Evolutionary conservation across 371 early-diverging fungal species (phyloP).

Genomic region (Syncephalastrum monosporum): DNA sequence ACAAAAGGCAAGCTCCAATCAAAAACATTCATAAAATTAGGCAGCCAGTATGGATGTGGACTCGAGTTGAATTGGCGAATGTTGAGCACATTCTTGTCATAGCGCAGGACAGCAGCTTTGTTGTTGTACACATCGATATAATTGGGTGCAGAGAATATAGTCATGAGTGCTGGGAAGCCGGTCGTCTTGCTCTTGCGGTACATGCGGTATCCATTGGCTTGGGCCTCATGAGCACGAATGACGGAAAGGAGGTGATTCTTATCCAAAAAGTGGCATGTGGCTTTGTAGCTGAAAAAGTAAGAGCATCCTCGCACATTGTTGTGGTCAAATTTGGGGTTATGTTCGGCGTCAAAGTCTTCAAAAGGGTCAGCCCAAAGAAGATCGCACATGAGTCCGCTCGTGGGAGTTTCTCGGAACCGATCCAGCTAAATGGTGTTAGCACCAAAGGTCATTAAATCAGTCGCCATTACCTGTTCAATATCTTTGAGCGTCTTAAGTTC

Average conservation of each 20-base stretch:
- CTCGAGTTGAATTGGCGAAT: slow-evolving; percentile 86
- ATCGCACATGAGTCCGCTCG: slow-evolving; percentile 95
- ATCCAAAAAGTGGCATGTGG: slow-evolving; percentile 91
- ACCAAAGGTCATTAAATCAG: not conserved
- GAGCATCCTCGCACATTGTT: slow-evolving; percentile 95
- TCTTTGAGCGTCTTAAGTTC: slow-evolving; percentile 88
- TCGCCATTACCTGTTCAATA: slow-evolving; percentile 58
- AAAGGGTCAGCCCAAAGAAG: slow-evolving; percentile 98
- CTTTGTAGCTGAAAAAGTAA: slow-evolving; percentile 86
- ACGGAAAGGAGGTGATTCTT: slow-evolving; percentile 90
- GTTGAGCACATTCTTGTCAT: slow-evolving; percentile 96
- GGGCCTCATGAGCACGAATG: slow-evolving; percentile 98
- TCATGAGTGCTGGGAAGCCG: slow-evolving; percentile 95
- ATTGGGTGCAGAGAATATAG: slow-evolving; percentile 97
- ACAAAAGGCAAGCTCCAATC: slow-evolving; percentile 98
- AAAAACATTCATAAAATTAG: slow-evolving; percentile 97
- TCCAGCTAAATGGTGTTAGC: slow-evolving; percentile 59
- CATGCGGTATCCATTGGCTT: slow-evolving; percentile 97
- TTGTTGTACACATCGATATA: slow-evolving; percentile 98
- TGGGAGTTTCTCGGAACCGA: slow-evolving; percentile 95
- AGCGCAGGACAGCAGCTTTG: slow-evolving; percentile 96
- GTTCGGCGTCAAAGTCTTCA: slow-evolving; percentile 91
- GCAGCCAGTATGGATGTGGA: slow-evolving; percentile 96
- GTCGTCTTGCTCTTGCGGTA: slow-evolving; percentile 91
- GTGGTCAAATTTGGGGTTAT: slow-evolving; percentile 79